Evolutionary conservation across 2,329 filamentous ascomycete genomes (phyloP).

Genomic region (Blastomyces parvus): DNA sequence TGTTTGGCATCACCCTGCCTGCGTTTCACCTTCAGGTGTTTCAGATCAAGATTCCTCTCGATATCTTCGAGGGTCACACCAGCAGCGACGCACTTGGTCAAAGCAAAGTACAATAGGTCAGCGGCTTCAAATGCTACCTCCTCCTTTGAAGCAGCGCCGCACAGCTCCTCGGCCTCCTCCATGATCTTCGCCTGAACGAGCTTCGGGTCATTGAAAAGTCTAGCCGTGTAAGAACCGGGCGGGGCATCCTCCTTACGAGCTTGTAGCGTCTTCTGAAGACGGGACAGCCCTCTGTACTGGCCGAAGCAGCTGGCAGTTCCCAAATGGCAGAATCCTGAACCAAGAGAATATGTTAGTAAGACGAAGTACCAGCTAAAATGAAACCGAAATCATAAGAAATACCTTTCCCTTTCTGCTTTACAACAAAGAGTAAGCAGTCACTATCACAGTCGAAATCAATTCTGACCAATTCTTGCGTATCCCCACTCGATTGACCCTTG

Average conservation of each 20-base stretch:
- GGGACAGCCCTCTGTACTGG: constrained; percentile 67
- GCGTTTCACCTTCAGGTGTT: constrained; percentile 90
- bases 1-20: constrained; percentile 90
- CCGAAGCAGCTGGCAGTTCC: constrained; percentile 91
- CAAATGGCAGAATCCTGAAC: constrained; percentile 74
- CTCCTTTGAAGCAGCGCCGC: constrained; percentile 69
- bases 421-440: constrained; percentile 82
- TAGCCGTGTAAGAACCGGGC: constrained; percentile 82
- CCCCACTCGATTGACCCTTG: constrained; percentile 89
- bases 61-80: constrained; percentile 83
- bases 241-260: constrained; percentile 76
- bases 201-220: constrained; percentile 85
- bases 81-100: constrained; percentile 77
- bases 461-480: constrained; percentile 79
- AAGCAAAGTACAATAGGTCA: constrained; percentile 89
- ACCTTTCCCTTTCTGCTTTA: constrained; percentile 75
- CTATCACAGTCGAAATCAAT: constrained; percentile 87
- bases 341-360: constrained; percentile 10
- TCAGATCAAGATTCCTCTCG: constrained; percentile 83
- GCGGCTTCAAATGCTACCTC: constrained; percentile 91
- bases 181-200: constrained; percentile 91
- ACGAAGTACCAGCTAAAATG: neutral
- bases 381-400: neutral
- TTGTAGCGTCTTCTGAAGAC: constrained; percentile 76
- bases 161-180: constrained; percentile 94